These are phyloP conservation scores for Penicillium olsonii DNA, from an alignment of 2,329 filamentous ascomycete genomes.

Conservation along the genomic window DNA sequence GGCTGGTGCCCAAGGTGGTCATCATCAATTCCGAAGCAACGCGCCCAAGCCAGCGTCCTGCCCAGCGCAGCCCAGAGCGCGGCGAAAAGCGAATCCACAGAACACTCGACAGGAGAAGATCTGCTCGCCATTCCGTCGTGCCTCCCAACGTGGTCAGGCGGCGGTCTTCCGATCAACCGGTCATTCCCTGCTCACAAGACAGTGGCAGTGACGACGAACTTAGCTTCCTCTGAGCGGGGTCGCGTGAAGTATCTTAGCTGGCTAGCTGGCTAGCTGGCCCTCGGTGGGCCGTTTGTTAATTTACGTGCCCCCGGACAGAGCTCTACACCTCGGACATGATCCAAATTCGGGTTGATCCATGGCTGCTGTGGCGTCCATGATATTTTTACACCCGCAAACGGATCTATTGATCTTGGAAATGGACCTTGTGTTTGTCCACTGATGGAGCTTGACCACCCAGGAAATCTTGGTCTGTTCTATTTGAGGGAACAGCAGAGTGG, in stretches of 20 bases:
- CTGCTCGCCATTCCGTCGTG: constrained; percentile 13
- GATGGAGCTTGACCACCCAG: neutral
- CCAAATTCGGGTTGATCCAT: neutral
- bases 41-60: neutral
- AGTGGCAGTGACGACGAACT: constrained; percentile 42
- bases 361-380: constrained; percentile 1
- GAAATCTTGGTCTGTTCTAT: constrained; percentile 1
- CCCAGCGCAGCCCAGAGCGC: constrained; percentile 6
- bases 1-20: constrained; percentile 23
- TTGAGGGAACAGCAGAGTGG: constrained; percentile 7
- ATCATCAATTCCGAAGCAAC: constrained; percentile 29
- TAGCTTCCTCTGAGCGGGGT: constrained; percentile 33
- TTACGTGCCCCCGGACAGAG: neutral
- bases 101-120: constrained; percentile 16
- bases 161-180: constrained; percentile 10
- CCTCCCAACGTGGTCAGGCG: neutral
- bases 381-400: constrained; percentile 4
- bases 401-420: constrained; percentile 1
- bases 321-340: neutral
- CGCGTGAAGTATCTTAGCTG: constrained; percentile 1
- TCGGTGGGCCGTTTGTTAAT: neutral
- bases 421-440: neutral
- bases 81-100: constrained; percentile 19
- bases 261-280: too few species aligned
- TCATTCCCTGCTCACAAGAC: constrained; percentile 31